Percentiles rank a stretch among this genome's conserved stretches.
Conservation (phyloP, 2,329 filamentous ascomycete species). For the Colletotrichum higginsianum region DNA sequence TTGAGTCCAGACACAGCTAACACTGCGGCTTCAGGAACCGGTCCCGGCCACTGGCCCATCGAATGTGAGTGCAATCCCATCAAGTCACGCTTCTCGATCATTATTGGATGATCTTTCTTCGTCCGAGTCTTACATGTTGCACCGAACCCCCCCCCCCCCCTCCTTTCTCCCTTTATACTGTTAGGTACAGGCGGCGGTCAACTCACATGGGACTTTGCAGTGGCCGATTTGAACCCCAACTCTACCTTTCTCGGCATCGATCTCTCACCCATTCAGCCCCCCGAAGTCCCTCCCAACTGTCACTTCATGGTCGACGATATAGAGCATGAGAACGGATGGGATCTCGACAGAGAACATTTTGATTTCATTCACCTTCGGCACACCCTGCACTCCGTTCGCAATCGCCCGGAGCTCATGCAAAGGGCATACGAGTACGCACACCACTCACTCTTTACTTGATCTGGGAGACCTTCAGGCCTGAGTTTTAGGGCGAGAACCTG, state of each 20-base stretch:
- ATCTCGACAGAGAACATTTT: constrained; percentile 60
- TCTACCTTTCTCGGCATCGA: constrained; percentile 64
- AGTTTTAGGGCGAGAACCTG: not conserved
- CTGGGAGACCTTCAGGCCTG: not conserved
- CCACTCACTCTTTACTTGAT: not conserved
- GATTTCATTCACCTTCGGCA: constrained; percentile 67
- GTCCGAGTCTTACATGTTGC: too few relatives aligned
- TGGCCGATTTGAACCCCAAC: constrained; percentile 63
- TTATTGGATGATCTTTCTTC: not conserved
- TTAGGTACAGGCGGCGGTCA: not conserved
- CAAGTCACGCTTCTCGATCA: not conserved
- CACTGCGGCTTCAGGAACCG: constrained; percentile 56
- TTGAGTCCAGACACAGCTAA: constrained; percentile 36
- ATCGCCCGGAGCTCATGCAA: constrained; percentile 58
- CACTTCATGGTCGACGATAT: constrained; percentile 68
- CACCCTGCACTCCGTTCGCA: constrained; percentile 60
- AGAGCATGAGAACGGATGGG: constrained; percentile 66
- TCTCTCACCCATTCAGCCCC: constrained; percentile 67
- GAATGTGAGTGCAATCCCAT: constrained; percentile 58
- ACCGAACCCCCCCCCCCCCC: too few relatives aligned
- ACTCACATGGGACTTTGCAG: constrained; percentile 49
- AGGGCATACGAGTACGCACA: constrained; percentile 58
- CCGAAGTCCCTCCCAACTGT: constrained; percentile 66
- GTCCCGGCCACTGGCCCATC: constrained; percentile 66
- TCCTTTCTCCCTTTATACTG: not conserved